Base-by-base conservation (phyloP, 2,329 filamentous ascomycete species). In the Ceratocystis smalleyi region DNA sequence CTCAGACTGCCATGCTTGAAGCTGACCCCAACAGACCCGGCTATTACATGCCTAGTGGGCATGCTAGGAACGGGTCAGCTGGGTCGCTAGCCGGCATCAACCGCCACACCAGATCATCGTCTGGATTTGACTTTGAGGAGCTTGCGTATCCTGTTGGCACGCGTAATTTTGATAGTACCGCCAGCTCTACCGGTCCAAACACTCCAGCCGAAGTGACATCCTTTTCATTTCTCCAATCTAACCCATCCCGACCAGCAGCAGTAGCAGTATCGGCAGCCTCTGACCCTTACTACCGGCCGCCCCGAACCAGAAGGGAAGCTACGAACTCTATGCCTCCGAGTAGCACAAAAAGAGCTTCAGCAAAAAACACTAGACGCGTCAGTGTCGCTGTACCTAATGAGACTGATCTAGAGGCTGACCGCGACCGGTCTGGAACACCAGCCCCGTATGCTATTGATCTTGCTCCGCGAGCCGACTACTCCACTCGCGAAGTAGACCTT, bases 401-500 rank as follows among this genome's bases (percentile, higher is more conserved):
- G 17, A 70, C 69, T 2, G 78, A 78, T 22, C 68, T 75, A 24
- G 79, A 75, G 6, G 70, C 72, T 2, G 74, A 78, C 1, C 74
- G 75, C 22, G 74, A 78, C 1, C 74, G 75, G 24, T 76, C 75
- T 19, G 73, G 73, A 12, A 79, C 79, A 2, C 77, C 79, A 2
- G 76, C 76, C 1, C 76, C 76, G 1, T 69, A 71, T 27, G 68
- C 71, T 35, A 72, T 75, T 65, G 73, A 80, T 43, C 77, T 81
- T 43, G 76, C 78, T 1, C 85, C 83, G 24, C 80, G 84, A 27
- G 86, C 88, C 1, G 92, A 99, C 71, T 97, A 97, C 71, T 87
- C 91, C 1, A 94, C 92, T 0, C 86, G 94, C 64, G 94, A 99
- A 74, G 90, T 95, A 0, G 94, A 99, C 73, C 96, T 96, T 70